Evolutionary conservation across 2,329 filamentous ascomycete species (phyloP).

Genomic region (Aureobasidium zeae): DNA sequence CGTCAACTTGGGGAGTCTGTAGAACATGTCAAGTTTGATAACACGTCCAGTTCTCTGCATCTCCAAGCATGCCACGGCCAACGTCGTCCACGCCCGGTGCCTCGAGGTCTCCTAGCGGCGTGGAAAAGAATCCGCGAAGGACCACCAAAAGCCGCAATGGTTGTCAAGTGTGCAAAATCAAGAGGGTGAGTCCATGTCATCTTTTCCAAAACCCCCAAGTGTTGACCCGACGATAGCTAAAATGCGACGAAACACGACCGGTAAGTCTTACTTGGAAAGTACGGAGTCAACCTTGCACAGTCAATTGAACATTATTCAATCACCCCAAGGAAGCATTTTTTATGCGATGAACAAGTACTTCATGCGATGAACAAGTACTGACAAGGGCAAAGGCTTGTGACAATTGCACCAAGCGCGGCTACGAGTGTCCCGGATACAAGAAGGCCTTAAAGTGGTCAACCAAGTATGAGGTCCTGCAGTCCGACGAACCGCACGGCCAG

Average conservation of each 20-base stretch:
- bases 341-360: too few relatives aligned
- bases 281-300: too few relatives aligned
- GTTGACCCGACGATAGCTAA: too few relatives aligned
- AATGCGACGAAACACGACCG: constrained; percentile 38
- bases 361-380: too few relatives aligned
- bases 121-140: constrained; percentile 13
- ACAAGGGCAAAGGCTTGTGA: constrained; percentile 32
- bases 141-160: constrained; percentile 14
- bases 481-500: constrained; percentile 18
- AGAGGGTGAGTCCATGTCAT: constrained; percentile 6
- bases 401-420: constrained; percentile 36
- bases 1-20: too few relatives aligned
- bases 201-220: too few relatives aligned
- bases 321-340: too few relatives aligned
- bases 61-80: constrained; percentile 8
- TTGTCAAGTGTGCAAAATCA: constrained; percentile 15
- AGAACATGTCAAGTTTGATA: too few relatives aligned
- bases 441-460: constrained; percentile 41
- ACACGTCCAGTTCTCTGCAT: too few relatives aligned
- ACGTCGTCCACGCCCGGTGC: constrained; percentile 10
- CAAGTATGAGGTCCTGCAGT: constrained; percentile 40
- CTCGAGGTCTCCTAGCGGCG: constrained; percentile 11
- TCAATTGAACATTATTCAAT: too few relatives aligned
- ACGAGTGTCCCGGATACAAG: constrained; percentile 39
- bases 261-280: constrained; percentile 1